phyloP scores from a whole-genome alignment of 78 protist species.

The Emiliania huxleyi region DNA sequence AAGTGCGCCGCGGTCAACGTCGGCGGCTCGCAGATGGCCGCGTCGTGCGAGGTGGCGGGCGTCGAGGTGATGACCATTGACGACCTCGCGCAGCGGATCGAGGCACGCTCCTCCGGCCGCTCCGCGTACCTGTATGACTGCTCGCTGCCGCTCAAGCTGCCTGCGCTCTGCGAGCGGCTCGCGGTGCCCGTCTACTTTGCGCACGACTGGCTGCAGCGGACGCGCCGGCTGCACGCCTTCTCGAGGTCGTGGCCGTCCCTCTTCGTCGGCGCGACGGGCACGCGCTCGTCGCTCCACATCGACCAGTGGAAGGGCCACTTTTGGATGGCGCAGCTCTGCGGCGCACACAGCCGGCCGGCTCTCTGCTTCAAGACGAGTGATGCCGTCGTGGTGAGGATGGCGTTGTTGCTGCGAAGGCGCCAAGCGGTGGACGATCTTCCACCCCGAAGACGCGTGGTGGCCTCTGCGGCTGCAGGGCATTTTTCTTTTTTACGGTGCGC shows the following conservation, averaged over 20 bases:
- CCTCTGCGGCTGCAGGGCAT: no score
- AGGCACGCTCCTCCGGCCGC: not conserved
- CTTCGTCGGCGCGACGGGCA: not conserved
- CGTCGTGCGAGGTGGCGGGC: not conserved
- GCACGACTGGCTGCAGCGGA: not conserved
- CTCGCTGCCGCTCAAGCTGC: not conserved
- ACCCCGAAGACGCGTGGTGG: not conserved
- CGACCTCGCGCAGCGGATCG: not conserved
- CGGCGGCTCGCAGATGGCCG: not conserved
- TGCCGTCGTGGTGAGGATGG: no score
- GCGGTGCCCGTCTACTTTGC: not conserved
- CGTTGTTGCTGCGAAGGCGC: no score
- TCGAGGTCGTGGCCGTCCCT: not conserved
- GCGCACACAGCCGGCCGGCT: no score
- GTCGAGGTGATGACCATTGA: not conserved
- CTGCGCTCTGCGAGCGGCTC: not conserved
- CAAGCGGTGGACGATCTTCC: not conserved
- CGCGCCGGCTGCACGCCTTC: not conserved
- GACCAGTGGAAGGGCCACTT: not conserved
- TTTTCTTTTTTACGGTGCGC: no score
- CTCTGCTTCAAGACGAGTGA: no score
- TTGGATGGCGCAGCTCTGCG: not conserved
- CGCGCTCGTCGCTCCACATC: not conserved
- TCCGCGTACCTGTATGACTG: not conserved
- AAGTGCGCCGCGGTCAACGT: not conserved